A percentile compares a stretch with the other conserved stretches of the same genome.
Evolutionary conservation across 495 filamentous ascomycete species (phyloP).

Genomic region (Penicillium egyptiacum): DNA sequence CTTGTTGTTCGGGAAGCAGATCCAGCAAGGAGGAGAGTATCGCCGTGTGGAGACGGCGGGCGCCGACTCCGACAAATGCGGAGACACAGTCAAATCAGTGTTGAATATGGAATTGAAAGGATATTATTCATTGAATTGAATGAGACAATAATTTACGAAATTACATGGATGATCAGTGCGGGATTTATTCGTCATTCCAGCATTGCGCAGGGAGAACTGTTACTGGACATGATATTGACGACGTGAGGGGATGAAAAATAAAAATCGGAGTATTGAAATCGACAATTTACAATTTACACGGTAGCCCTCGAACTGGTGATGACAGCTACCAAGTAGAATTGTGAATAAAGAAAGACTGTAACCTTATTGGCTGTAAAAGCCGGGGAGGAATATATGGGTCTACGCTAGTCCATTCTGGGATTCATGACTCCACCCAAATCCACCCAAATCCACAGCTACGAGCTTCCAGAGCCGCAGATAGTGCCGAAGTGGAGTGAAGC

Average conservation of each 20-base stretch:
- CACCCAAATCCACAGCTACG: conserved; percentile 23
- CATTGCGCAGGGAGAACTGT: conserved; percentile 10
- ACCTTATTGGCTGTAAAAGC: conserved; percentile 22
- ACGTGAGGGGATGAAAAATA: conserved; percentile 1
- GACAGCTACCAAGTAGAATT: conserved; percentile 15
- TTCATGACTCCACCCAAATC: not conserved
- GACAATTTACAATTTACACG: conserved; percentile 17
- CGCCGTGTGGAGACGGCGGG: conserved; percentile 19
- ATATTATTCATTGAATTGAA: not conserved
- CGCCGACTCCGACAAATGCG: conserved; percentile 21
- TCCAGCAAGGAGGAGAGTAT: conserved; percentile 21
- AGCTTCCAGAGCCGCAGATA: conserved; percentile 37
- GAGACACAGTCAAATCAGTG: conserved; percentile 13
- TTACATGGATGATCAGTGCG: not conserved
- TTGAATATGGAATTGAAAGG: conserved; percentile 3
- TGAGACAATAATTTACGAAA: conserved; percentile 1
- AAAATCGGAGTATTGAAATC: not conserved
- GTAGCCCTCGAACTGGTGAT: conserved; percentile 26
- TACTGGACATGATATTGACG: too few relatives aligned
- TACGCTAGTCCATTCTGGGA: not conserved
- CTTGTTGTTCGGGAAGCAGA: conserved; percentile 24
- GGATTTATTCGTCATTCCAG: conserved; percentile 8
- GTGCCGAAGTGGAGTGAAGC: conserved; percentile 29
- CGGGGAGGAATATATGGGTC: conserved; percentile 21
- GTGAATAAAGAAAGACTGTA: conserved; percentile 6